A percentile compares a stretch with the other conserved stretches of the same genome.
Conservation (phyloP, 768 basidiomycete species). For the Boletus pseudo-olivaceus region DNA sequence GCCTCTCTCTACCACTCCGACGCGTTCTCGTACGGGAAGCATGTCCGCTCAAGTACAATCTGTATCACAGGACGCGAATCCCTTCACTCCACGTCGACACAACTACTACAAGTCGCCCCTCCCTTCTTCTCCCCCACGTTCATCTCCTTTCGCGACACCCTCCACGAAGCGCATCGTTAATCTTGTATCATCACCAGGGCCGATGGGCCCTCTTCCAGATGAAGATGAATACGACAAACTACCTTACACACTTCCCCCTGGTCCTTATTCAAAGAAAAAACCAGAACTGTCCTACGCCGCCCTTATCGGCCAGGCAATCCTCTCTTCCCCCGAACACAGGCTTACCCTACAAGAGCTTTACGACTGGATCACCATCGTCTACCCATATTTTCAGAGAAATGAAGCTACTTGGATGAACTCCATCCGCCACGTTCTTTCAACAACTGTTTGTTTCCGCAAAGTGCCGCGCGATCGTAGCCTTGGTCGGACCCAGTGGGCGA, state of each 20-base stretch:
- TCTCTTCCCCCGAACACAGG: slow-evolving; percentile 78
- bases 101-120: slow-evolving; percentile 45
- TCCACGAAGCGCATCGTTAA: slow-evolving; percentile 54
- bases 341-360: slow-evolving; percentile 96
- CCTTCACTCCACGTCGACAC: slow-evolving; percentile 50
- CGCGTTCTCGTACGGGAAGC: slow-evolving; percentile 31
- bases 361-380: slow-evolving; percentile 90
- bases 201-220: slow-evolving; percentile 61
- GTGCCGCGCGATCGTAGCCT: slow-evolving; percentile 70
- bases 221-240: slow-evolving; percentile 65
- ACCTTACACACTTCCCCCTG: slow-evolving; percentile 77
- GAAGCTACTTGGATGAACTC: slow-evolving; percentile 99
- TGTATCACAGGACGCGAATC: slow-evolving; percentile 36
- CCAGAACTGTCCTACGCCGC: slow-evolving; percentile 93
- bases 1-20: slow-evolving; percentile 46
- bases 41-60: slow-evolving; percentile 29
- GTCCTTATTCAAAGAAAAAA: slow-evolving; percentile 76
- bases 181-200: slow-evolving; percentile 81
- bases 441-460: slow-evolving; percentile 89
- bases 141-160: slow-evolving; percentile 66
- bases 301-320: slow-evolving; percentile 90
- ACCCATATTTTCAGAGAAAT: slow-evolving; percentile 89
- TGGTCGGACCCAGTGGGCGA: slow-evolving; percentile 85
- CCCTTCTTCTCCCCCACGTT: slow-evolving; percentile 55
- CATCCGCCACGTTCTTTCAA: slow-evolving; percentile 93